Conservation (phyloP, 2,329 filamentous ascomycete species). For the Magnaporthales sp. region DNA sequence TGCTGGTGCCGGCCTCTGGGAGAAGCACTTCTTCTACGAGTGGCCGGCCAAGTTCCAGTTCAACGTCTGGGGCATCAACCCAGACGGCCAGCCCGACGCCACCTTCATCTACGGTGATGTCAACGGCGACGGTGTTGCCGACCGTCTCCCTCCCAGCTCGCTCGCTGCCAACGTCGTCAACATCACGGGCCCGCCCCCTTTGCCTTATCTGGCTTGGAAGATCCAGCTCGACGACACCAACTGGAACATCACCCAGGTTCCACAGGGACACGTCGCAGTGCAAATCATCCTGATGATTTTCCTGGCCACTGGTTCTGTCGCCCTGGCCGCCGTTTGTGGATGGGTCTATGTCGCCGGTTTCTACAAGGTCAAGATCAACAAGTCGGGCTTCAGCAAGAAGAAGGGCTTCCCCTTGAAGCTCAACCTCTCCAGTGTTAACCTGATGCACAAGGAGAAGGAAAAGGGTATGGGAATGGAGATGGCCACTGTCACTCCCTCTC, state of each 20-base stretch:
- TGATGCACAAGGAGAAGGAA: background rate
- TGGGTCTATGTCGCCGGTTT: background rate
- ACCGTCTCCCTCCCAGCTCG: background rate
- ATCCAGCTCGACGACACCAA: background rate
- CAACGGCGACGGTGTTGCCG: background rate
- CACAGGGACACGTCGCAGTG: background rate
- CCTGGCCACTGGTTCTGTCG: background rate
- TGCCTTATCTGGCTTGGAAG: background rate
- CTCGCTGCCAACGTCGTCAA: background rate
- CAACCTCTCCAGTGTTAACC: background rate
- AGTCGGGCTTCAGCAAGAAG: background rate
- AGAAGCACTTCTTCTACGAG: conserved; percentile 1
- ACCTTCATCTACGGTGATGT: background rate
- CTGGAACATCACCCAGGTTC: background rate
- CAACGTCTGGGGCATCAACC: background rate
- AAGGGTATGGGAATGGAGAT: background rate
- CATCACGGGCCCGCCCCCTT: background rate
- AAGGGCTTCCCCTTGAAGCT: background rate
- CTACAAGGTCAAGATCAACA: conserved; percentile 2
- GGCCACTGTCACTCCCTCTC: background rate
- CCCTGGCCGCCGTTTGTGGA: background rate
- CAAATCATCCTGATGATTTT: background rate
- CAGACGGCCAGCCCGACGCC: background rate
- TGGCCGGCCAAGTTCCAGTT: background rate
- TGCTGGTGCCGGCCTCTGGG: background rate